A percentile compares a stretch with the other conserved stretches of the same genome.
These are phyloP conservation scores for Citrullus amarus DNA, from an alignment of 306 rosid genomes.

Conservation along the genomic window DNA sequence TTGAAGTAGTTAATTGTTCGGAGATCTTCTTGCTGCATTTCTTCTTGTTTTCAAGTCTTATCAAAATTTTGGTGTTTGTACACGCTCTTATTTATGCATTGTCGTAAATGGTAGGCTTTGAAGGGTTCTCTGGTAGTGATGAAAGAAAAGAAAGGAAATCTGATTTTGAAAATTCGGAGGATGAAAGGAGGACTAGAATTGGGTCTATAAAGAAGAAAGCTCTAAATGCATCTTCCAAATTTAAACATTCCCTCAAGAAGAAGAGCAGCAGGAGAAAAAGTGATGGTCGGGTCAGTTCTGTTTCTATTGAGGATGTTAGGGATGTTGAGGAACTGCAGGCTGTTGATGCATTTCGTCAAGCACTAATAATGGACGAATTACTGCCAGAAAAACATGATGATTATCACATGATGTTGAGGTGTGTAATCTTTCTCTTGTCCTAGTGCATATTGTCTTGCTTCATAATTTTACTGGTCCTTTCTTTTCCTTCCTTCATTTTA, in stretches of 20 bases:
- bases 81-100: background rate
- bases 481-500: background rate
- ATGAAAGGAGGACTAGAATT: conserved; percentile 78
- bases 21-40: background rate
- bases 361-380: conserved; percentile 61
- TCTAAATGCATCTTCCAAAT: conserved; percentile 77
- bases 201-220: conserved; percentile 96
- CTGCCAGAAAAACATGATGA: conserved; percentile 77
- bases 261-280: conserved; percentile 73
- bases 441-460: background rate
- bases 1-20: background rate
- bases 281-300: conserved; percentile 88
- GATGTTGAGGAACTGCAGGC: conserved; percentile 77
- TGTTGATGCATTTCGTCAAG: conserved; percentile 69
- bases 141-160: conserved; percentile 83
- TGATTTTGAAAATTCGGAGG: conserved; percentile 91
- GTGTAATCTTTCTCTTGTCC: background rate
- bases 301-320: conserved; percentile 89
- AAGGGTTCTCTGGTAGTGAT: conserved; percentile 89
- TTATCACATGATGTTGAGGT: conserved; percentile 93
- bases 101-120: conserved; percentile 50
- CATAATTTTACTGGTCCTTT: background rate
- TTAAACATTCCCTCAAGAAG: conserved; percentile 81
- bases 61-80: background rate
- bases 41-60: background rate